Conservation (phyloP, 768 basidiomycete genomes). For the Boletus vermiculosoides region DNA sequence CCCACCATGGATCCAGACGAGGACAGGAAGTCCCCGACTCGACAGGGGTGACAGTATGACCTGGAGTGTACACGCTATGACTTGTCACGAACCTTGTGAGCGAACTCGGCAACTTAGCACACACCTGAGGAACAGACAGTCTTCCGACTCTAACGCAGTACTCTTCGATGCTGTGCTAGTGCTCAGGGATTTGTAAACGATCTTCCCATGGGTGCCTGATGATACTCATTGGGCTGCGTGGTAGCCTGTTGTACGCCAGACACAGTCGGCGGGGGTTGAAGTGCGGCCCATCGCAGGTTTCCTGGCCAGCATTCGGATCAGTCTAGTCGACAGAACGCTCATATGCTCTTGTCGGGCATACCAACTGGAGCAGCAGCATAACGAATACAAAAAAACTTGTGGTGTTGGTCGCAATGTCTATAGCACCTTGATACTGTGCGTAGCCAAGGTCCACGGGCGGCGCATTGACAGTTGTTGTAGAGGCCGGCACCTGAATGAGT, state of each 20-base stretch:
- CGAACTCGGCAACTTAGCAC: neutral
- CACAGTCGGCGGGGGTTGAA: neutral
- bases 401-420: neutral
- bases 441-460: conserved; percentile 5
- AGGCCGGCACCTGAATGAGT: neutral
- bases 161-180: neutral
- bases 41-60: neutral
- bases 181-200: too few relatives aligned
- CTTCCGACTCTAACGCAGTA: neutral
- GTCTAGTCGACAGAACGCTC: neutral
- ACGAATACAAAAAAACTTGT: conserved; percentile 5
- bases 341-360: neutral
- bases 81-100: neutral
- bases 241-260: conserved; percentile 1
- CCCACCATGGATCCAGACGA: conserved; percentile 9
- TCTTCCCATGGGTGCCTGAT: neutral
- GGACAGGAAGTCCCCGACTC: conserved; percentile 4
- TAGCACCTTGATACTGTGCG: conserved; percentile 5
- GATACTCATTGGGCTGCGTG: neutral
- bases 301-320: neutral
- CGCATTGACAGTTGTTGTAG: neutral
- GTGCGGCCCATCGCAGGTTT: conserved; percentile 7
- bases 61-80: neutral
- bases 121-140: conserved; percentile 9
- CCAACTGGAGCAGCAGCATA: conserved; percentile 9